A percentile compares a stretch with the other conserved stretches of the same genome.
Evolutionary conservation across 192 early-diverging fungal species (phyloP).

Genomic region (Entomortierella beljakovae): DNA sequence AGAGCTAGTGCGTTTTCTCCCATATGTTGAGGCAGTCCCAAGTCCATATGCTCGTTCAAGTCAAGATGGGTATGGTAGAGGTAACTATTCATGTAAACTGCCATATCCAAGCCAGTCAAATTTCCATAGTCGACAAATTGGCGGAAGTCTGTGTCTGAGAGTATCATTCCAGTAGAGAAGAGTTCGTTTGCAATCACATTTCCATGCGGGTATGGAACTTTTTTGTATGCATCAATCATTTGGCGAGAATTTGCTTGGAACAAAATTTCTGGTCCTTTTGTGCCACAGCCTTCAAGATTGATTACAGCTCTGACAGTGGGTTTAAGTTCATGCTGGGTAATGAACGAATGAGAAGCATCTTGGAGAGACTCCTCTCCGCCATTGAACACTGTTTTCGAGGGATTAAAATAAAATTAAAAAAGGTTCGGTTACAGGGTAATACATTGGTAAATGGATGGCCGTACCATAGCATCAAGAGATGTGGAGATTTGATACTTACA

Average conservation of each 20-base stretch:
- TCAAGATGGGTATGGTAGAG: slow-evolving; percentile 79
- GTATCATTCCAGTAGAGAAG: slow-evolving; percentile 66
- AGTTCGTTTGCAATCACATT: slow-evolving; percentile 68
- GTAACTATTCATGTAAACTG: slow-evolving; percentile 72
- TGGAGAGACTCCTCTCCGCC: slow-evolving; percentile 80
- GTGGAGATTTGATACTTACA: slow-evolving; percentile 38
- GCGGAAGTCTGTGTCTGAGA: slow-evolving; percentile 79
- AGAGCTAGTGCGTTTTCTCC: slow-evolving; percentile 75
- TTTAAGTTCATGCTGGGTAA: slow-evolving; percentile 64
- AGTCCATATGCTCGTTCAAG: slow-evolving; percentile 60
- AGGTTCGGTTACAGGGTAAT: not conserved
- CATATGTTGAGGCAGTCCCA: slow-evolving; percentile 74
- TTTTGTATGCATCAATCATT: slow-evolving; percentile 73
- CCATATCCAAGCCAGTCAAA: slow-evolving; percentile 72
- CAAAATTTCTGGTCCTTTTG: slow-evolving; percentile 70
- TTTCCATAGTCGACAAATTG: slow-evolving; percentile 77
- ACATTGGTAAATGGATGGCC: not conserved
- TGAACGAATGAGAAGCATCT: slow-evolving; percentile 80
- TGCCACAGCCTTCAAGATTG: slow-evolving; percentile 78
- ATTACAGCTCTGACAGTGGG: slow-evolving; percentile 67
- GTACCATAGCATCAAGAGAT: not conserved
- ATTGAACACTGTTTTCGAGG: slow-evolving; percentile 67
- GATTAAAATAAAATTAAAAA: not conserved
- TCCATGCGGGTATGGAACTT: slow-evolving; percentile 72
- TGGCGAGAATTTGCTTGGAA: slow-evolving; percentile 76